These are phyloP conservation scores for Mycoemilia scoparia DNA, from an alignment of 192 early-diverging fungal species.

Conservation along the genomic window DNA sequence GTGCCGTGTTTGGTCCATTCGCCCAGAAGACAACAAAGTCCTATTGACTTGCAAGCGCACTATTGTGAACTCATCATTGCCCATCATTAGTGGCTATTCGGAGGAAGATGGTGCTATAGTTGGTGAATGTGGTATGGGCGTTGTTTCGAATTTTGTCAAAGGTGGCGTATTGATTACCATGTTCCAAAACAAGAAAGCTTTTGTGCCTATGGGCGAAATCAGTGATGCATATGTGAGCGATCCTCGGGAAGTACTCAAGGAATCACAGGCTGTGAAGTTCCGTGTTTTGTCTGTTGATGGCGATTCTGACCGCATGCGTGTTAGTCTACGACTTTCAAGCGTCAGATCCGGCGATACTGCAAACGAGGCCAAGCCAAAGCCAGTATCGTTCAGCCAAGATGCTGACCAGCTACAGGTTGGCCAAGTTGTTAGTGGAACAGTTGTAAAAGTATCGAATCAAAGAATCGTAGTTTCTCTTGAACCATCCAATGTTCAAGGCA, in stretches of 20 bases:
- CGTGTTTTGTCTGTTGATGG: constrained; percentile 39
- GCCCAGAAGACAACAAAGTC: constrained; percentile 37
- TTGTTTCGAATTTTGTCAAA: constrained; percentile 11
- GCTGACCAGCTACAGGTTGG: constrained; percentile 20
- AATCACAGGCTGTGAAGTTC: constrained; percentile 61
- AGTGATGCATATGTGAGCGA: constrained; percentile 14
- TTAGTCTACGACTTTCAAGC: constrained; percentile 19
- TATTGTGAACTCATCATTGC: constrained; percentile 51
- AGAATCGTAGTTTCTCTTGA: constrained; percentile 35
- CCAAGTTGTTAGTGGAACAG: constrained; percentile 32
- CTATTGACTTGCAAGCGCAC: constrained; percentile 56
- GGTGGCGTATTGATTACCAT: constrained; percentile 59
- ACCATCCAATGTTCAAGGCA: constrained; percentile 34
- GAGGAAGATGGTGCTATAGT: constrained; percentile 31
- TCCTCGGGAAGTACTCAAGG: constrained; percentile 33
- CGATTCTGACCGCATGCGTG: constrained; percentile 36
- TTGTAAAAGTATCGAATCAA: constrained; percentile 31
- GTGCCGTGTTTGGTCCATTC: constrained; percentile 48
- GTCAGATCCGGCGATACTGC: constrained; percentile 16
- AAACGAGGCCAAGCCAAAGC: constrained; percentile 12
- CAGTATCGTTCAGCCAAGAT: constrained; percentile 8
- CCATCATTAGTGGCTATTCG: constrained; percentile 37
- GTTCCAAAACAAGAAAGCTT: constrained; percentile 52
- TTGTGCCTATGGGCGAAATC: constrained; percentile 54
- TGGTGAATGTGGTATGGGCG: constrained; percentile 32